Percentiles rank a stretch among this genome's conserved stretches.
Evolutionary conservation across 225 moss, liverwort and hornwort genomes (phyloP).

Genomic region (Bryoerythrophyllum caledonicum): DNA sequence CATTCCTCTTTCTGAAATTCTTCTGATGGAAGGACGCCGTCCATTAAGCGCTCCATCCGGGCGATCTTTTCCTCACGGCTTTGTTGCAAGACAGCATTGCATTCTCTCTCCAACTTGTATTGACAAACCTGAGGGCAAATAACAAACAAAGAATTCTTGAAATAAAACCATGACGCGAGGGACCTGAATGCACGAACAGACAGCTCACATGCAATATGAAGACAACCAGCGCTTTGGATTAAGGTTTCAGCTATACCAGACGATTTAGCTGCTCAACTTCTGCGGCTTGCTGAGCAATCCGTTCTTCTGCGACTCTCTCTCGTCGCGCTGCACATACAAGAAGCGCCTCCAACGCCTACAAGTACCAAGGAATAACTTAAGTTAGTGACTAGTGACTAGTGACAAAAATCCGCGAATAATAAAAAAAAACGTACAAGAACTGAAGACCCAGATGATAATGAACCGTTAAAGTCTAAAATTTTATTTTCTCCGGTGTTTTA

Average conservation of each 20-base stretch:
- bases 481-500: no score
- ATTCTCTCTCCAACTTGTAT: conserved; percentile 90
- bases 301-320: conserved; percentile 71
- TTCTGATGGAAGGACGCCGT: conserved; percentile 61
- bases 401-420: neutral
- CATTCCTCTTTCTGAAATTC: conserved; percentile 68
- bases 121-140: conserved; percentile 63
- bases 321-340: conserved; percentile 64
- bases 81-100: conserved; percentile 73
- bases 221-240: neutral
- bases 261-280: conserved; percentile 84
- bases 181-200: neutral
- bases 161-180: neutral
- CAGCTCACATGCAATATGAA: neutral
- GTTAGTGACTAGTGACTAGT: neutral
- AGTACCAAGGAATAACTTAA: neutral
- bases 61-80: conserved; percentile 87
- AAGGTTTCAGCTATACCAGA: conserved; percentile 44
- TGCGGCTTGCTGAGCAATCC: conserved; percentile 66
- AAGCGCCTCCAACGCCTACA: conserved; percentile 61
- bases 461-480: no score
- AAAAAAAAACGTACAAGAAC: neutral
- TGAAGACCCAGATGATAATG: neutral
- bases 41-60: conserved; percentile 77
- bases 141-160: neutral